Percentiles rank a stretch among this genome's conserved stretches.
Evolutionary conservation across 202 grass and related monocot genomes (phyloP).

Genomic region (Sporobolus alterniflorus): DNA sequence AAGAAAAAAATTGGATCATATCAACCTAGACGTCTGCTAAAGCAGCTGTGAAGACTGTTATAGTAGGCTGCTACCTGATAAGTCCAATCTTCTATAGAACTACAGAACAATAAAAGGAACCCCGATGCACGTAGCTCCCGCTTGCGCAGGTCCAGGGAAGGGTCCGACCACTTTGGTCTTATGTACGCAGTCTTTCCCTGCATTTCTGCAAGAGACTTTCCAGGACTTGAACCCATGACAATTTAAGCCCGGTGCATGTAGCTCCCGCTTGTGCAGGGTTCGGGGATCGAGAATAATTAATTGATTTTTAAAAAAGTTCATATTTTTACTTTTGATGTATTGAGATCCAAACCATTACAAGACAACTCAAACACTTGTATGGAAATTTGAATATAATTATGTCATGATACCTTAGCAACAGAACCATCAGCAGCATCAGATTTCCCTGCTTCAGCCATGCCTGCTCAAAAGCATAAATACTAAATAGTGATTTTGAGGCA

Average conservation of each 20-base stretch:
- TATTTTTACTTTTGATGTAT: background rate
- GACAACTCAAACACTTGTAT: background rate
- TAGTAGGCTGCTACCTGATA: background rate
- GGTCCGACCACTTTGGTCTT: too few species aligned
- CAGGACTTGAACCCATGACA: too few species aligned
- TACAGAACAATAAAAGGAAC: background rate
- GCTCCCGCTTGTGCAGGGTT: too few species aligned
- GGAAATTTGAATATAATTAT: background rate
- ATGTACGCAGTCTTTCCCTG: too few species aligned
- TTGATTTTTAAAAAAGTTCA: background rate
- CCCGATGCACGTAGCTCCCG: too few species aligned
- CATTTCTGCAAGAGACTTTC: too few species aligned
- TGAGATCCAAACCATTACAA: slow-evolving; percentile 7
- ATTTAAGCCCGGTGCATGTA: too few species aligned
- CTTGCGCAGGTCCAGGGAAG: too few species aligned
- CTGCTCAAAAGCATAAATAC: slow-evolving; percentile 2
- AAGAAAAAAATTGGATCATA: background rate
- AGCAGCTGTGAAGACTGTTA: background rate
- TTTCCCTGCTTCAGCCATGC: slow-evolving; percentile 38
- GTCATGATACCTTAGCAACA: slow-evolving; percentile 43
- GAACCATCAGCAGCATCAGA: slow-evolving; percentile 25
- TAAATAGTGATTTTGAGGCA: background rate
- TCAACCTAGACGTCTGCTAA: slow-evolving; percentile 11
- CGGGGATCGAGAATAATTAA: slow-evolving; percentile 1
- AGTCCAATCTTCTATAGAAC: background rate